Percentiles rank a stretch among this genome's conserved stretches.
These are phyloP conservation scores for Pestalotiopsis sp. DNA, from an alignment of 2,329 filamentous ascomycete species.

Conservation along the genomic window DNA sequence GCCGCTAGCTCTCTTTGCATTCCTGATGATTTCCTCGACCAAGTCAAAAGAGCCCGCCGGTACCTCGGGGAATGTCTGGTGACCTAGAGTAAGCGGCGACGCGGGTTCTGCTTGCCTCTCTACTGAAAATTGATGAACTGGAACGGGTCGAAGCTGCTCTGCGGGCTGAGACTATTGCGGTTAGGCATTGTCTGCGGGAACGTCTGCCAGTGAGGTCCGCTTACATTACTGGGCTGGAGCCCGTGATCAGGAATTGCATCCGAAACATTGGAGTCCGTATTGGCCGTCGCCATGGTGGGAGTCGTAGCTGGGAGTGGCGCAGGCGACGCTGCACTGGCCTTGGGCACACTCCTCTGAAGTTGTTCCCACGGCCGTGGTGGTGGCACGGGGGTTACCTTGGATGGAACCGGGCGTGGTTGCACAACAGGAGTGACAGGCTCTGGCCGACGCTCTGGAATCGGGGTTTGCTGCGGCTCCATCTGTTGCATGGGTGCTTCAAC, in stretches of 20 bases:
- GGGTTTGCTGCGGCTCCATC: not conserved
- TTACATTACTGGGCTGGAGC: conserved; percentile 33
- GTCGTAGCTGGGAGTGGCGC: not conserved
- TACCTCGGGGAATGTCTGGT: conserved; percentile 29
- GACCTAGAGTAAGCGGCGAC: not conserved
- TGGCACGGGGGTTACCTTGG: conserved; percentile 31
- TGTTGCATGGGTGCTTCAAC: not conserved
- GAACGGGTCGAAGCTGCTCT: conserved; percentile 17
- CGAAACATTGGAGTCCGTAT: conserved; percentile 3
- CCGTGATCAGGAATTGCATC: conserved; percentile 20
- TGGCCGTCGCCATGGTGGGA: not conserved
- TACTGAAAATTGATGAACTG: conserved; percentile 18
- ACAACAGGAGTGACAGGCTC: conserved; percentile 8
- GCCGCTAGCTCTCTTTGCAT: conserved; percentile 33
- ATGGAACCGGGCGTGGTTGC: conserved; percentile 17
- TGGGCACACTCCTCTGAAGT: conserved; percentile 24
- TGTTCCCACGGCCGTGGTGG: conserved; percentile 34
- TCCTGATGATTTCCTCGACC: conserved; percentile 34
- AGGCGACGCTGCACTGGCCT: conserved; percentile 5
- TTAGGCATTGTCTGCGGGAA: conserved; percentile 34
- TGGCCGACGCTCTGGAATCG: not conserved
- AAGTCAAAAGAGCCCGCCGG: conserved; percentile 34
- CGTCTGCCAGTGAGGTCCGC: conserved; percentile 32
- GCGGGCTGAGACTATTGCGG: conserved; percentile 31
- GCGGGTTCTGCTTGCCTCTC: not conserved